Evolutionary conservation across 805 yeast genomes (phyloP), one percentile per base, ranked within the genome.

Genomic region (Debaryomyces tyrocola): DNA sequence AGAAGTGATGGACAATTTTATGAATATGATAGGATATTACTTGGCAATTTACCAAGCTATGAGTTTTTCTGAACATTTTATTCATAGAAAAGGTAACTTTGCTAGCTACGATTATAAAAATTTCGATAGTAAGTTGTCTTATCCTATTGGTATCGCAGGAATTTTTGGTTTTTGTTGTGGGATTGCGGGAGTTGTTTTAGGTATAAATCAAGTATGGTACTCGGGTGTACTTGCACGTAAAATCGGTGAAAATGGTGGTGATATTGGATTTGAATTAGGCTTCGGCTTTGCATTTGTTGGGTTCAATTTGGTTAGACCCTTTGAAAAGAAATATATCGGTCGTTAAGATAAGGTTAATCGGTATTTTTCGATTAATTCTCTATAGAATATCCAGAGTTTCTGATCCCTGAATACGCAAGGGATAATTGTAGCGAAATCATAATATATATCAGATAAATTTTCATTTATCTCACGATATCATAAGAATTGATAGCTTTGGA

Each of bases 21-120:
- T 91, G 97, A 83, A 88, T 73, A 72, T 90, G 64, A 90, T 91
- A 66, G 92, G 88, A 55, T 91, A 91, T 77, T 90, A 92, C 80
- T 77, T 90, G 62, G 88, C 96, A 49, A 85, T 90, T 59, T 91
- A 90, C 71, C 82, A 81, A 58, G 82, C 87, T 41, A 83, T 91
- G 66, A 67, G 80, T 21, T 66, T 86, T n/a, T 78, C 88, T 35
- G 97, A 90, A 68, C 97, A 90, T 67, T 83, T 87, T 63, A 75
- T 90, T 64, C 87, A 81, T 80, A 82, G 84, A 62, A 77, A 74
- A 56, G 85, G 86, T 39, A 73, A 75, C 54, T 78, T 73, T 55
- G 54, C 67, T 28, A 82, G 79, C 50, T 88, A 89, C 69, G 79
- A 85, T 61, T 73, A 83, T 51, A 80, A 74, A 36, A 79, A 77